These are phyloP conservation scores for Erucastrum elatum DNA, from an alignment of 345 rosid genomes.

Conservation along the genomic window DNA sequence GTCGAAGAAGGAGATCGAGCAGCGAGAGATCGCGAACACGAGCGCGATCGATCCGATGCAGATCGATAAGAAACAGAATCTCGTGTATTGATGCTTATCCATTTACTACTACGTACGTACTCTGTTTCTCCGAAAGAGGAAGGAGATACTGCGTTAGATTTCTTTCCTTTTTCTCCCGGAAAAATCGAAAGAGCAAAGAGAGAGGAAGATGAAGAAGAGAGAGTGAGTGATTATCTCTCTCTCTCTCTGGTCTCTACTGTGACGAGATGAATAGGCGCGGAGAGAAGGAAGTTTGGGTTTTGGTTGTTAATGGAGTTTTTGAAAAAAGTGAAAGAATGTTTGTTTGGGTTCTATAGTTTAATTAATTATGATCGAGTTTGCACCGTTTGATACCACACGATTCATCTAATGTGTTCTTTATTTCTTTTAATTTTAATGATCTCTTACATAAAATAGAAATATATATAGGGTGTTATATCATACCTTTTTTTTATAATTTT, in stretches of 20 bases:
- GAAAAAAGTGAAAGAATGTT: background rate
- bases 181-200: slow-evolving; percentile 15
- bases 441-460: background rate
- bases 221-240: background rate
- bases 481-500: background rate
- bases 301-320: slow-evolving; percentile 14
- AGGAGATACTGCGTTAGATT: background rate
- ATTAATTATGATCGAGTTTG: background rate
- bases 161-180: slow-evolving; percentile 7
- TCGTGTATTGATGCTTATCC: slow-evolving; percentile 25
- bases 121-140: background rate
- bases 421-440: background rate
- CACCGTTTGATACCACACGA: background rate
- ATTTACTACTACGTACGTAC: background rate
- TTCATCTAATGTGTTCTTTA: background rate
- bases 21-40: slow-evolving; percentile 25
- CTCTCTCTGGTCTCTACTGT: background rate
- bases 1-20: slow-evolving; percentile 28
- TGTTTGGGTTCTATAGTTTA: background rate
- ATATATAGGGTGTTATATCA: background rate
- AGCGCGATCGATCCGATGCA: slow-evolving; percentile 34
- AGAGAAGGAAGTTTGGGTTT: slow-evolving; percentile 33
- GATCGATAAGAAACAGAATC: slow-evolving; percentile 20
- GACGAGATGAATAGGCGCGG: slow-evolving; percentile 34
- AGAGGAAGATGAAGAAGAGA: background rate